Base-by-base conservation (phyloP, 495 filamentous ascomycete genomes). In the Apodospora peruviana region DNA sequence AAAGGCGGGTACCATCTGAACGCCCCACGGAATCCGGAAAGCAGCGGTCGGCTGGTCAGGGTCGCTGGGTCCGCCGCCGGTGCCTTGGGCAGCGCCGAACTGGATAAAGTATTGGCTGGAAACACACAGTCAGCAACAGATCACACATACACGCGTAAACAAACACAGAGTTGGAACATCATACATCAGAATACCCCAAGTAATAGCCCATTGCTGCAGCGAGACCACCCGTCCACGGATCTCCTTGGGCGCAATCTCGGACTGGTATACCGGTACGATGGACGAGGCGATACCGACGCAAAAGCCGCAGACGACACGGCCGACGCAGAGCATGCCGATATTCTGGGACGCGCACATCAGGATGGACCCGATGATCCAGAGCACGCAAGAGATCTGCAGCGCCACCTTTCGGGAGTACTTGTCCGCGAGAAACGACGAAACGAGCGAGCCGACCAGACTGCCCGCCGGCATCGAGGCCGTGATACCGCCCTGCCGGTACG, bases 221-320 rank as follows among this genome's bases (percentile, higher is more conserved):
- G 52, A 53, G 11, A 91, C 85, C 19, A 93, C 76, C 16, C 87
- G 77, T 25, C 88, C 88, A 48, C 88, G 81, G 55, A 87, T 88
- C 49, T 87, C 83, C 51, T 86, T 85, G 16, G 84, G 87, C 4
- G 87, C 78, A 46, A 91, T 78, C 62, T 93, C 88, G 29, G 87
- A 78, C 47, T 87, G 82, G 57, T 91, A 91, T 19, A 90, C 82
- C 4, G 88, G 88, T 25, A 87, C 85, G 41, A 88, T 71, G 14
- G 85, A 78, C 3, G 86, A 88, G 11, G 80, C 81, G 44, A 89
- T 86, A 51, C 88, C 88, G 48, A 89, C 81, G 47, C 82, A 85
- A 38, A 93, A 52, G 43, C 88, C 88, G 48, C 79, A 75, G 35
- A 91, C 70, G 39, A 87, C 77, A 54, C 88, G 81, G 7, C 87